Percentiles rank a stretch among this genome's conserved stretches.
phyloP scores from a whole-genome alignment of 352 stramenopile species.

The Pythium vanterpoolii region DNA sequence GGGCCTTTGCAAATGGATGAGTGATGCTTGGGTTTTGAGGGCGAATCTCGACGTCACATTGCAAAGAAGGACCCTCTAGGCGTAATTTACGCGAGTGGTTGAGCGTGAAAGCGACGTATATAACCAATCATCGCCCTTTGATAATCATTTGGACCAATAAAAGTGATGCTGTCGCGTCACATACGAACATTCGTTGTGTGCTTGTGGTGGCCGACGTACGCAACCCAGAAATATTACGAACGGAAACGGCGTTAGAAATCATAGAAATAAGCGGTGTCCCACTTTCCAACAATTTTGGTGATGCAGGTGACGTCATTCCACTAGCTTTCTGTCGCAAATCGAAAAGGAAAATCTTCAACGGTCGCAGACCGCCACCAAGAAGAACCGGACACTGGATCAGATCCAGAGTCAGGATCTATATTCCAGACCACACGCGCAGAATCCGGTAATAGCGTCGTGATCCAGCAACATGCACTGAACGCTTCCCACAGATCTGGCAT shows the following conservation, averaged over 20 bases:
- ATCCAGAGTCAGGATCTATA: too few relatives aligned
- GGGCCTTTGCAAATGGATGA: not conserved
- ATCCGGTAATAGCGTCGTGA: too few relatives aligned
- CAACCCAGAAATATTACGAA: conserved; percentile 9
- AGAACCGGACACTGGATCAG: not conserved
- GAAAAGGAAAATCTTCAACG: conserved; percentile 16
- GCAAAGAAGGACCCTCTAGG: not conserved
- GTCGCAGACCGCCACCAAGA: conserved; percentile 18
- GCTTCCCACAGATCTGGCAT: too few relatives aligned
- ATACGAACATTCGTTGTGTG: conserved; percentile 3
- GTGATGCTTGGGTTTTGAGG: not conserved
- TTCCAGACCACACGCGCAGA: too few relatives aligned
- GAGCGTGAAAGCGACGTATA: too few relatives aligned
- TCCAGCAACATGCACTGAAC: too few relatives aligned
- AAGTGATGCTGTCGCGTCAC: not conserved
- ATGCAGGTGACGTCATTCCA: conserved; percentile 22
- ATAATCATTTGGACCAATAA: conserved; percentile 11
- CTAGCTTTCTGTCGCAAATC: not conserved
- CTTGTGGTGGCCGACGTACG: conserved; percentile 18
- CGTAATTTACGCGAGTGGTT: not conserved
- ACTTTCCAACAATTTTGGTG: conserved; percentile 13
- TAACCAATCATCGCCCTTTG: conserved; percentile 5
- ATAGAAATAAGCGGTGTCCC: conserved; percentile 3
- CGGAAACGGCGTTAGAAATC: conserved; percentile 7
- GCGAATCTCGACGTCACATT: not conserved